These are phyloP conservation scores for Ustilago shanxiensis DNA, from an alignment of 1,284 basidiomycete species.

Conservation along the genomic window DNA sequence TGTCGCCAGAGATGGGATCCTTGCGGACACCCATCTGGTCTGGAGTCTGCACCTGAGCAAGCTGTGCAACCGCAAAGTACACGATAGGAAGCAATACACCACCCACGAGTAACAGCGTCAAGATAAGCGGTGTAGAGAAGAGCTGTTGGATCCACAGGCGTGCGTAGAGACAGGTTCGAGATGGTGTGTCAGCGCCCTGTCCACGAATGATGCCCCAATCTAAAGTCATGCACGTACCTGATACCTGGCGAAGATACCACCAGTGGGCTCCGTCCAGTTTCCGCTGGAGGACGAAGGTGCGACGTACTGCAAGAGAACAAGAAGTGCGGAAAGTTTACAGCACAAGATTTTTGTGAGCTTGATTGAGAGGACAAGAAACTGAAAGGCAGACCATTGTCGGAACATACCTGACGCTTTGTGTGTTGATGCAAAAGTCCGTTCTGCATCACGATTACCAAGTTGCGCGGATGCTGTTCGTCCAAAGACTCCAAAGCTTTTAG, in stretches of 20 bases:
- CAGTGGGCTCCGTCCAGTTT: slow-evolving; percentile 47
- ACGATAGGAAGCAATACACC: slow-evolving; percentile 45
- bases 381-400: too few species aligned
- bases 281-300: slow-evolving; percentile 23
- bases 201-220: too few species aligned
- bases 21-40: slow-evolving; percentile 57
- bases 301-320: slow-evolving; percentile 12
- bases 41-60: slow-evolving; percentile 49
- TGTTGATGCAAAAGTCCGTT: slow-evolving; percentile 7
- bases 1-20: slow-evolving; percentile 50
- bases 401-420: slow-evolving; percentile 44
- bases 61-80: slow-evolving; percentile 49
- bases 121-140: slow-evolving; percentile 47
- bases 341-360: too few species aligned
- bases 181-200: too few species aligned
- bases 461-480: slow-evolving; percentile 30
- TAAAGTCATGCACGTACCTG: too few species aligned
- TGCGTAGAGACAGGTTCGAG: too few species aligned
- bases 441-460: slow-evolving; percentile 30
- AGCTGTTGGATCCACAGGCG: slow-evolving; percentile 20
- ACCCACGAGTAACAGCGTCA: slow-evolving; percentile 43
- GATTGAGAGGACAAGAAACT: too few species aligned
- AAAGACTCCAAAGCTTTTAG: slow-evolving; percentile 21
- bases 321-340: not conserved
- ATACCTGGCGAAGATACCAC: slow-evolving; percentile 49